These are phyloP conservation scores for Capronia coronata DNA, from an alignment of 2,329 filamentous ascomycete species.

Conservation along the genomic window DNA sequence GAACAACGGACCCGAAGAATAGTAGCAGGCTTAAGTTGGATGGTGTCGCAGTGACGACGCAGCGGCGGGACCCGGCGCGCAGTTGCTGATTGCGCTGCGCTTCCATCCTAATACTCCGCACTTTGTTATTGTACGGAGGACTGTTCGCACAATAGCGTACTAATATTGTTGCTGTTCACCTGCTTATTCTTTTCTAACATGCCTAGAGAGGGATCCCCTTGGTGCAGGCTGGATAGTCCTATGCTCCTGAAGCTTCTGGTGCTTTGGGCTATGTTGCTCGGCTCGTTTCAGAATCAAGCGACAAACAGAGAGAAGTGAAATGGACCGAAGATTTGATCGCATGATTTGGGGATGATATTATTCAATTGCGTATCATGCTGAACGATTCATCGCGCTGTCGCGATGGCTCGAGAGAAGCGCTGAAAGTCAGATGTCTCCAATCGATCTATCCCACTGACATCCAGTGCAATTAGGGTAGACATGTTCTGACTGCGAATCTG, in stretches of 20 bases:
- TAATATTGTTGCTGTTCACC: too few relatives aligned
- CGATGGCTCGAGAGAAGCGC: conserved; percentile 4
- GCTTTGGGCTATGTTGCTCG: too few relatives aligned
- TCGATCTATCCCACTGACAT: conserved; percentile 9
- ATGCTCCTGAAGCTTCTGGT: too few relatives aligned
- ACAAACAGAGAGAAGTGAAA: too few relatives aligned
- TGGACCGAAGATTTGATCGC: too few relatives aligned
- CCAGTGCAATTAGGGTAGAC: conserved; percentile 9
- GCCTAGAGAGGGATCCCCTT: too few relatives aligned
- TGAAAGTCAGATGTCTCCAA: conserved; percentile 3
- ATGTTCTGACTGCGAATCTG: conserved; percentile 7
- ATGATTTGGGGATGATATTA: conserved; percentile 18
- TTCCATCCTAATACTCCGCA: too few relatives aligned
- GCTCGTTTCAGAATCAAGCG: too few relatives aligned
- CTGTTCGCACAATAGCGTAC: too few relatives aligned
- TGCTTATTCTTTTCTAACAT: too few relatives aligned
- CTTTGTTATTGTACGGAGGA: too few relatives aligned
- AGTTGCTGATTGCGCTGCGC: neutral
- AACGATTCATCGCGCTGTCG: conserved; percentile 5
- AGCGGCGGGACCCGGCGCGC: neutral
- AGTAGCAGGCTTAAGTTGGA: neutral
- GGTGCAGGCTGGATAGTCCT: too few relatives aligned
- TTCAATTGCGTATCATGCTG: conserved; percentile 11
- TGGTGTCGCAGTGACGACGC: conserved; percentile 1
- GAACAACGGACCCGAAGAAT: neutral